Base-by-base conservation (phyloP, 495 filamentous ascomycete genomes). In the Xylaria flabelliformis region DNA sequence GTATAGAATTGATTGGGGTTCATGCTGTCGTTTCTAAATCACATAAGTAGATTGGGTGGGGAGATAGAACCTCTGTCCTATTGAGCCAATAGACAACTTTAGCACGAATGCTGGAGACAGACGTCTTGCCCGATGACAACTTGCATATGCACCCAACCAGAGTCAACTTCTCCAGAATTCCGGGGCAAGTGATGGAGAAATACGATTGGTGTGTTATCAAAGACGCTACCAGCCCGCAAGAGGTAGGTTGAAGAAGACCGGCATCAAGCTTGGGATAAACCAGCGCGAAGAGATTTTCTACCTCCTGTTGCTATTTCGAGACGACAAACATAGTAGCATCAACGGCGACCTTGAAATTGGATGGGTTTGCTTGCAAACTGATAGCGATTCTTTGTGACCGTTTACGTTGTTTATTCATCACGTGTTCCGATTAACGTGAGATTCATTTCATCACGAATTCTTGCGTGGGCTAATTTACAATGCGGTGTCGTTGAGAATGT, bases 401-500 rank as follows among this genome's bases (percentile, higher is more conserved):
- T 41, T 50, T 29, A 62, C n/a, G 41, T 50, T 50, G 24, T 21
- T 63, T 29, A 19, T 70, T 46, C 46, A 12, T 63, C 68, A 62
- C 68, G 4, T n/a, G 64, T 50, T 3, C 17, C 17, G 21, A 61
- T 41, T 32, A 36, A 63, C 67, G 44, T 26, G 56, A 24, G 32
- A 26, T 13, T 62, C 61, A 24, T 29, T 46, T 62, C 46, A 46
- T 53, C 70, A 55, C 41, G 51, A 61, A n/a, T 48, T 62, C 41
- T 72, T 24, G 51, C 48, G 70, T 61, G n/a, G 73, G 70, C 73
- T 79, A 79, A 74, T 77, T 74, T 79, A 79, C 77, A 79, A 74
- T 32, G 77, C 67, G 56, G 74, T 75, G 72, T 76, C 67, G 71
- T 66, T 56, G 71, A 74, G 72, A 67, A 36, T 29, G 48, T 56